Evolutionary conservation across 805 yeast species (phyloP), one percentile per base, ranked within the genome.

Genomic region (Tetrapisispora taiwanensis): DNA sequence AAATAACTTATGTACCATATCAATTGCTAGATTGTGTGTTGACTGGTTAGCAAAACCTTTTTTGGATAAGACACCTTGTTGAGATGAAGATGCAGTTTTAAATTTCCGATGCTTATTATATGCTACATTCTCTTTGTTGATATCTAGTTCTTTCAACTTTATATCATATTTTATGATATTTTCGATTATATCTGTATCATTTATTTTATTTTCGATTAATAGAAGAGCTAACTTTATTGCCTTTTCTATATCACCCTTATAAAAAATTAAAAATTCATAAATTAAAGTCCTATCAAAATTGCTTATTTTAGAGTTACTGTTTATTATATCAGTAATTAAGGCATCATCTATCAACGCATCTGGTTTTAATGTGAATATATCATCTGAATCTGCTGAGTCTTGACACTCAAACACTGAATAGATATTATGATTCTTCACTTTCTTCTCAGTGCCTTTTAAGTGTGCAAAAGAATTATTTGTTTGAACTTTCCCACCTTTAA

Each of bases 241-340:
- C 5, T 30, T 20, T 7, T 36, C 37, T 3, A 68, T 48, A 44
- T 75, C 67, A 7, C 77, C 78, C 13, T 64, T 46, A 51, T 68
- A 74, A 50, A 69, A 72, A 12, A 47, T 56, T 5, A 76, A 45
- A 13, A 70, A 68, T n/a, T 59, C 52, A 19, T 58, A 47, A 28
- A 71, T 63, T 44, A 76, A 74, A 1, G 50, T 49, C 44, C 63
- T 63, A 46, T 65, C 63, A 10, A 76, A 50, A 1, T 51, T 48
- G n/a, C 54, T 58, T 10, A 76, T 56, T 8, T 46, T 48, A 0
- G 59, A 50, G 50, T 72, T 72, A 15, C 62, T 50, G 8, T 56
- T 51, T 24, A 67, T 60, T 1, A 67, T 43, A 2, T 57, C 55
- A 3, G 60, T 52, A 1, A 41, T 17, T 19, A 32, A 15, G 1